Evolutionary conservation across 2,329 filamentous ascomycete species (phyloP).

Genomic region (Proliferodiscus dingleyae): DNA sequence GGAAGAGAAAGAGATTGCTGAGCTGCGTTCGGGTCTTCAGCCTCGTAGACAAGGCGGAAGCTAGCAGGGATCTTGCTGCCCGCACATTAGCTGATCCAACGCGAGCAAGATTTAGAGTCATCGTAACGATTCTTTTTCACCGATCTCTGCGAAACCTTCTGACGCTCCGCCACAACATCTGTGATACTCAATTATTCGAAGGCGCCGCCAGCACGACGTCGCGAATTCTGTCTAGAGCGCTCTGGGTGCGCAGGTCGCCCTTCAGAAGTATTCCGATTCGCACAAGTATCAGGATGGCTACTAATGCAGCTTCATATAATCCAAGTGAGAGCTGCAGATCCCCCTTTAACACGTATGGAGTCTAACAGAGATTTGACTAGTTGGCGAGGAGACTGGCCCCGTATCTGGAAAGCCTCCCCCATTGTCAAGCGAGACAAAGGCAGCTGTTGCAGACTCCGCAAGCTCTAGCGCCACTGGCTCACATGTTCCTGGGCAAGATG

Average conservation of each 20-base stretch:
- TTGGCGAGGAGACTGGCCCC: conserved; percentile 30
- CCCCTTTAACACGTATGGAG: background rate
- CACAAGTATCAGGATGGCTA: conserved; percentile 51
- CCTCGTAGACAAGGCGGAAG: background rate
- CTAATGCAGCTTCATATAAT: conserved; percentile 44
- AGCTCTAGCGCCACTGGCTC: conserved; percentile 24
- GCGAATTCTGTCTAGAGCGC: conserved; percentile 49
- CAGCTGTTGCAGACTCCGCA: conserved; percentile 24
- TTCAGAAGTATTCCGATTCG: conserved; percentile 38
- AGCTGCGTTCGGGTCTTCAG: background rate
- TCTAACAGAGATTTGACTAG: conserved; percentile 13
- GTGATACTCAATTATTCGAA: conserved; percentile 14
- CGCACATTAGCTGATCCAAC: background rate
- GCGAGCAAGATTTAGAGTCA: conserved; percentile 1
- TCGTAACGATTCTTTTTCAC: background rate
- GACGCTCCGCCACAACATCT: conserved; percentile 3
- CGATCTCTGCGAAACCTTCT: background rate
- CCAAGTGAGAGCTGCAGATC: conserved; percentile 34
- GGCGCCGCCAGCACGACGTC: conserved; percentile 38
- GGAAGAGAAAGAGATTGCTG: background rate
- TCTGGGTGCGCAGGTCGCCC: conserved; percentile 53
- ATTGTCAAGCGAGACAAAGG: conserved; percentile 29
- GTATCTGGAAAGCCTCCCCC: conserved; percentile 25
- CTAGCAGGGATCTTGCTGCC: background rate
- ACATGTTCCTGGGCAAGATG: conserved; percentile 29